Percentiles rank a stretch among this genome's conserved stretches.
Evolutionary conservation across 2,329 filamentous ascomycete genomes (phyloP).

Genomic region (Calycina marina): DNA sequence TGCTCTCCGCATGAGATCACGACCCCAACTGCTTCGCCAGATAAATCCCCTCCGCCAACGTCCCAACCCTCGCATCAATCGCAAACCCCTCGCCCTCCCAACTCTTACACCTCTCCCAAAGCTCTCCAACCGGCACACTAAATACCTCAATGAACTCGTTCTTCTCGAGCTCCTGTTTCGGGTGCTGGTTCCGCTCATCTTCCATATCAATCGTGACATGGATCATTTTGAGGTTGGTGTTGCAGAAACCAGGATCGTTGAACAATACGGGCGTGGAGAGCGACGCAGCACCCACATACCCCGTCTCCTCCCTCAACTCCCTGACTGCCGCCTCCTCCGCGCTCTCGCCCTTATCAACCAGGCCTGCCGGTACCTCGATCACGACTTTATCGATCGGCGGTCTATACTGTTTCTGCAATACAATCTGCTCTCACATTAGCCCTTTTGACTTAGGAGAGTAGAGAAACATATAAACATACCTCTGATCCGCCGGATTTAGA

Average conservation of each 20-base stretch:
- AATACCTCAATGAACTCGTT: conserved; percentile 40
- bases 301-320: conserved; percentile 53
- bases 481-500: conserved; percentile 32
- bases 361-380: conserved; percentile 50
- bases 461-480: too few relatives aligned
- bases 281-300: conserved; percentile 40
- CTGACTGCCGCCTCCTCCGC: conserved; percentile 46
- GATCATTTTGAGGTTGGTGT: conserved; percentile 45
- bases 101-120: conserved; percentile 30
- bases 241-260: conserved; percentile 50
- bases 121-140: conserved; percentile 28
- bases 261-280: conserved; percentile 53
- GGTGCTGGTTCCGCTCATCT: conserved; percentile 29
- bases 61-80: conserved; percentile 26
- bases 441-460: too few relatives aligned
- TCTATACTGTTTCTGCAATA: conserved; percentile 54
- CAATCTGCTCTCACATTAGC: too few relatives aligned
- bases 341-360: conserved; percentile 47
- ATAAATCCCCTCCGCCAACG: conserved; percentile 26
- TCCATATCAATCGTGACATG: conserved; percentile 33
- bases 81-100: conserved; percentile 28
- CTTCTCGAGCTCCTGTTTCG: conserved; percentile 32
- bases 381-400: conserved; percentile 43
- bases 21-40: conserved; percentile 24
- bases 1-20: too few relatives aligned